phyloP scores from a whole-genome alignment of 768 basidiomycete genomes.

The Boletus barrowsii region DNA sequence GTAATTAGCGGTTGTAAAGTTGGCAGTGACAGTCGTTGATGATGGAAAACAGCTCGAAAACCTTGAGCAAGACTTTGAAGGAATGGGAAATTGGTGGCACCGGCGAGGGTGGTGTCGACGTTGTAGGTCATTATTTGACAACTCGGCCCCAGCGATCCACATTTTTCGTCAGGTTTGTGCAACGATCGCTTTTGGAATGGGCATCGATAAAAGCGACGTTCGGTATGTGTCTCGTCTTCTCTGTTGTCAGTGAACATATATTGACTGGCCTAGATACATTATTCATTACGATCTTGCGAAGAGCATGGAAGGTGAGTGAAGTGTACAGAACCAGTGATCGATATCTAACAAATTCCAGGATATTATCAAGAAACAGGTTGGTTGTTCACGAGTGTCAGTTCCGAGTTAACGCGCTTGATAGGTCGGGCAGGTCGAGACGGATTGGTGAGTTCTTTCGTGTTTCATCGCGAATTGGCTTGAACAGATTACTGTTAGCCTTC shows the following conservation, averaged over 20 bases:
- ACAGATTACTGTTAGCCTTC: conserved; percentile 48
- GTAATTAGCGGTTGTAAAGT: background rate
- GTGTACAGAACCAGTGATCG: background rate
- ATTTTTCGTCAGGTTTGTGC: conserved; percentile 55
- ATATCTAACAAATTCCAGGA: conserved; percentile 39
- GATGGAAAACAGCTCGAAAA: conserved; percentile 36
- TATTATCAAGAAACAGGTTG: conserved; percentile 86
- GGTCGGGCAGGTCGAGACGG: conserved; percentile 82
- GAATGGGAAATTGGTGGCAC: conserved; percentile 60
- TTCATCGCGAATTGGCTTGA: background rate
- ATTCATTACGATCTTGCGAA: conserved; percentile 82
- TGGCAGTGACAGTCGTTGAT: background rate
- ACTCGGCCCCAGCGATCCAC: background rate
- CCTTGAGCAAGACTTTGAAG: conserved; percentile 49
- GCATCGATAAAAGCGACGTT: conserved; percentile 81
- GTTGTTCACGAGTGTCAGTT: conserved; percentile 7
- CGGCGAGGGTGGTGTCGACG: conserved; percentile 55
- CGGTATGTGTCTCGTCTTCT: conserved; percentile 37
- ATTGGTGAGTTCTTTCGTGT: conserved; percentile 39
- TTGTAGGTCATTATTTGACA: conserved; percentile 41
- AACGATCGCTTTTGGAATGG: conserved; percentile 83
- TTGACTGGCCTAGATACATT: conserved; percentile 49
- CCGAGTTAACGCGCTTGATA: conserved; percentile 24
- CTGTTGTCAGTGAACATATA: background rate
- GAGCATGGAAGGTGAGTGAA: conserved; percentile 67